These are phyloP conservation scores for Stagonosporopsis tanaceti DNA, from an alignment of 2,329 filamentous ascomycete species.

Conservation along the genomic window DNA sequence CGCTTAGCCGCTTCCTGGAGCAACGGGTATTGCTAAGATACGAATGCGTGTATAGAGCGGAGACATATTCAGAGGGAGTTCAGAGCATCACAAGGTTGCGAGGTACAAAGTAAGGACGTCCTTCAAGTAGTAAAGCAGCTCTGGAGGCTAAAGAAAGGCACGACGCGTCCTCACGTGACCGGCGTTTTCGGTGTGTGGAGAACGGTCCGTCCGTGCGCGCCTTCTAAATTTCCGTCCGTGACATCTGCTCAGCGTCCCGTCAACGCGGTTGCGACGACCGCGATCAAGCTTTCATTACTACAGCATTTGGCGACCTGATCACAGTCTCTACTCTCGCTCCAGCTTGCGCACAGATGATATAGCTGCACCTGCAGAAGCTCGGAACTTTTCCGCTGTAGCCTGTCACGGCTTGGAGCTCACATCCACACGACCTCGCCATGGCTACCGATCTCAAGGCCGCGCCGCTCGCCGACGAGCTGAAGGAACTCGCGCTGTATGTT, in stretches of 20 bases:
- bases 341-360: conserved; percentile 33
- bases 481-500: conserved; percentile 43
- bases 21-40: background rate
- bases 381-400: conserved; percentile 33
- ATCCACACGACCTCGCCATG: conserved; percentile 34
- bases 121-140: background rate
- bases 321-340: conserved; percentile 10
- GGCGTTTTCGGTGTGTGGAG: background rate
- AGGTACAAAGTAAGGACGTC: background rate
- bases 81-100: background rate
- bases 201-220: conserved; percentile 3
- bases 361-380: conserved; percentile 16
- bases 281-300: conserved; percentile 16
- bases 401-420: conserved; percentile 25
- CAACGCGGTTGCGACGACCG: conserved; percentile 16
- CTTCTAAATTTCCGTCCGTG: background rate
- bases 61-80: too few relatives aligned
- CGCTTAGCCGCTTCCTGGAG: conserved; percentile 20
- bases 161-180: conserved; percentile 13
- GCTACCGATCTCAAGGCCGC: conserved; percentile 44
- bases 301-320: conserved; percentile 10
- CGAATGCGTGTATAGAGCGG: background rate
- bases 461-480: conserved; percentile 45
- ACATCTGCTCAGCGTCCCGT: conserved; percentile 1
- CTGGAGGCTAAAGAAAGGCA: background rate